Base-by-base conservation (phyloP, 1,139 yeast species). In the Lodderomyces orthopsilosis region DNA sequence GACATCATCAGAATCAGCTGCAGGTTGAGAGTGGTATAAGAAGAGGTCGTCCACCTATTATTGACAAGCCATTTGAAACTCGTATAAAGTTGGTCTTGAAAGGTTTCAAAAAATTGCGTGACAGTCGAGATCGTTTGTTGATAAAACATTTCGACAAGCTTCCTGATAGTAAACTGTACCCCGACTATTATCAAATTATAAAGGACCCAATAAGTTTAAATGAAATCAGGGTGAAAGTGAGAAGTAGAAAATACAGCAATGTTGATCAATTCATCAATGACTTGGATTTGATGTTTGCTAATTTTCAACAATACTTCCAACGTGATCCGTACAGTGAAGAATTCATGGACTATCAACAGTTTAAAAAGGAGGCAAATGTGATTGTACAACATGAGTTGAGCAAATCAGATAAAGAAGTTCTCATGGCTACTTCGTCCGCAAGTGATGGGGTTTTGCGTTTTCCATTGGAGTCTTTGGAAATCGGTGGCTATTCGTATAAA, bases 1-100 rank as follows among this genome's bases (percentile, higher is more conserved):
- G 28, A 17, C 37, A 34, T 21, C 35, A 41, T 39, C 32, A 43
- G 6, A 38, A 30, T 26, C 35, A 38, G 6, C 26, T 13, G 22
- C 50, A 52, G 18, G 46, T 51, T 18, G 86, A 81, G 49, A 74
- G 79, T 43, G 85, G 90, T 51, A 80, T 81, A 42, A 83, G 88
- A 62, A 75, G 98, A 57, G 97, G 97, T 35, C 79, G 97, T 57
- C 98, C 98, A 7, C 98, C 98, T 1, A 87, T 91, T 43, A 94
- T 91, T 45, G 98, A 91, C 62, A 83, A 86, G 55, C 97, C 97
- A 4, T 91, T 85, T 63, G 97, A 93, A 64, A 90, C 89, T 54
- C 75, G 97, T 50, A 90, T 91, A 60, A 91, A 91, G 62, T 82
- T 88, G 50, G 83, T 93, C 36, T 69, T 91, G 70, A 83, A 95